phyloP scores from a whole-genome alignment of 2,329 filamentous ascomycete genomes.

The Cadophora gregata region DNA sequence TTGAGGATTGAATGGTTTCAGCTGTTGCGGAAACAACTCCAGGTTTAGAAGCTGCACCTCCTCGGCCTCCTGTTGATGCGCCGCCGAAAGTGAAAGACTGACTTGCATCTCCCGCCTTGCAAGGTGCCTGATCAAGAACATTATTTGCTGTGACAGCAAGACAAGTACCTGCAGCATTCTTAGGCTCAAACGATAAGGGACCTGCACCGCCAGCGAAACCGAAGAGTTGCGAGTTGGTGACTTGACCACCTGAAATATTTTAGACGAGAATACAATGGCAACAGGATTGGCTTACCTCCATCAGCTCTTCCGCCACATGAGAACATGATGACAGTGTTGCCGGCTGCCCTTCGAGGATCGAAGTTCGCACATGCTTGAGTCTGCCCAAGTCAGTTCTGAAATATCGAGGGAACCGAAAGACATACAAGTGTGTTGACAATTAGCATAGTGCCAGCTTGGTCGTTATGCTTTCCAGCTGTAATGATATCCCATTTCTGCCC shows the following conservation, averaged over 20 bases:
- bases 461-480: constrained; percentile 57
- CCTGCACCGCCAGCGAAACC: constrained; percentile 51
- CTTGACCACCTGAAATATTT: constrained; percentile 49
- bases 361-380: constrained; percentile 66
- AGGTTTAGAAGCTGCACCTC: not conserved
- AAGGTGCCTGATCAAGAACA: constrained; percentile 52
- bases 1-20: constrained; percentile 7
- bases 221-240: constrained; percentile 60
- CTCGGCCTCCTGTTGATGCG: constrained; percentile 9
- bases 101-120: constrained; percentile 47
- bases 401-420: not conserved
- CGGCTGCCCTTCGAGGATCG: constrained; percentile 56
- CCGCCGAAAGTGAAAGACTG: constrained; percentile 51
- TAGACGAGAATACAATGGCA: constrained; percentile 18
- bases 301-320: constrained; percentile 64
- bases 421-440: constrained; percentile 59
- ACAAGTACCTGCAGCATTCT: constrained; percentile 54
- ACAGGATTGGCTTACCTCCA: constrained; percentile 47
- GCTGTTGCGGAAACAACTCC: constrained; percentile 1
- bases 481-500: constrained; percentile 53
- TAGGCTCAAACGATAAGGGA: constrained; percentile 52
- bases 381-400: constrained; percentile 34
- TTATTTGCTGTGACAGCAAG: constrained; percentile 51
- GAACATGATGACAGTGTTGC: constrained; percentile 61
- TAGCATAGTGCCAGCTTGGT: constrained; percentile 53